phyloP scores from a whole-genome alignment of 2,329 filamentous ascomycete species.

The Trichoderma afroharzianum region DNA sequence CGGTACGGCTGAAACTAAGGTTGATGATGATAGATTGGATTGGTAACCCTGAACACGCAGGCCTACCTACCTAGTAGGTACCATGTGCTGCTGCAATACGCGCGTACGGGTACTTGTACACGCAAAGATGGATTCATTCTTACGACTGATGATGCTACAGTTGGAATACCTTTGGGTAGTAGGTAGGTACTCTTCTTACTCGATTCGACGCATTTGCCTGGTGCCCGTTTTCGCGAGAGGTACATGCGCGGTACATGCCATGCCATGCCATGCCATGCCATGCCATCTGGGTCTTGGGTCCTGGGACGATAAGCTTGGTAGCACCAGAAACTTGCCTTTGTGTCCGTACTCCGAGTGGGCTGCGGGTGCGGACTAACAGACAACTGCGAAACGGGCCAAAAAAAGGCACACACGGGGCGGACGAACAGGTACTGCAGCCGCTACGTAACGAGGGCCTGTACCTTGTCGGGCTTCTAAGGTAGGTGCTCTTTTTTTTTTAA shows the following conservation, averaged over 20 bases:
- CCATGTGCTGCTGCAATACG: too few species aligned
- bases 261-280: too few species aligned
- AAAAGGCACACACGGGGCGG: background rate
- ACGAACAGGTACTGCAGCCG: background rate
- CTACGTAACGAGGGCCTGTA: too few species aligned
- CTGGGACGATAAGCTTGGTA: background rate
- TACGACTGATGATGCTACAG: background rate
- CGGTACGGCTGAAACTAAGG: too few species aligned
- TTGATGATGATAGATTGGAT: too few species aligned
- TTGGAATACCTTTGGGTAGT: too few species aligned
- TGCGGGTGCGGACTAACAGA: constrained; percentile 3
- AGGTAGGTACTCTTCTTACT: background rate
- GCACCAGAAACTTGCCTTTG: background rate
- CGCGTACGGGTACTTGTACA: too few species aligned
- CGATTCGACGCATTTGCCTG: background rate
- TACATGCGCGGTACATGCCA: background rate
- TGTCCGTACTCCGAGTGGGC: background rate
- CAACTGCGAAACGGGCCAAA: background rate
- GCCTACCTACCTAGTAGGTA: too few species aligned
- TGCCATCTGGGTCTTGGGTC: background rate
- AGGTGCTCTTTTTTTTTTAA: too few species aligned
- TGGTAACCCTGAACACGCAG: too few species aligned
- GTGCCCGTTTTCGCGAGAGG: background rate
- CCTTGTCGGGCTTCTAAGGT: too few species aligned
- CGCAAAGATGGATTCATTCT: too few species aligned